A percentile compares a stretch with the other conserved stretches of the same genome.
Conservation (phyloP, 345 rosid species). For the Trapa incisa region DNA sequence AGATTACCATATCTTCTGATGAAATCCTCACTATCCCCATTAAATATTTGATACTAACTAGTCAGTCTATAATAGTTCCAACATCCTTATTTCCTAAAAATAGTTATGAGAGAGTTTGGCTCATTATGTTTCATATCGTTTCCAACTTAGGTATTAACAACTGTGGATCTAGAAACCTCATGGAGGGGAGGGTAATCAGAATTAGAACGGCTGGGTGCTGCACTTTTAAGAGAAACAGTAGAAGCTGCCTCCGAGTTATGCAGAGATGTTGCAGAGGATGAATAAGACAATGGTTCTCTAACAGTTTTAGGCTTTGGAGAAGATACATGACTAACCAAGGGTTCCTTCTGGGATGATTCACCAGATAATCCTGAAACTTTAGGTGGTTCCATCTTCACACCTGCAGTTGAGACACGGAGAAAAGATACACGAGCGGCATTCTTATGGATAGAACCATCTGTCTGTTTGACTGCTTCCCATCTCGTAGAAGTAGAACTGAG, state of each 20-base stretch:
- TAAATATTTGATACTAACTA: too few species aligned
- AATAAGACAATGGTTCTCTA: not conserved
- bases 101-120: too few species aligned
- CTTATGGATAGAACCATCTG: slow-evolving; percentile 26
- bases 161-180: too few species aligned
- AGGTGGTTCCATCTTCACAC: slow-evolving; percentile 33
- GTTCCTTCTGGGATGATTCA: not conserved
- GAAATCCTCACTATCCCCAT: too few species aligned
- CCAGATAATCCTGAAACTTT: slow-evolving; percentile 20
- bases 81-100: too few species aligned
- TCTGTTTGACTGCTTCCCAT: slow-evolving; percentile 44
- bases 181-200: slow-evolving; percentile 9
- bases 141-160: too few species aligned
- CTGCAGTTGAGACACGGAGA: slow-evolving; percentile 14
- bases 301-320: too few species aligned
- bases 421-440: slow-evolving; percentile 21
- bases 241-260: not conserved
- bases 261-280: not conserved
- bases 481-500: slow-evolving; percentile 19
- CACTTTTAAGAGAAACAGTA: not conserved
- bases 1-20: too few species aligned
- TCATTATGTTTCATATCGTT: too few species aligned
- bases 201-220: slow-evolving; percentile 6
- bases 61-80: too few species aligned
- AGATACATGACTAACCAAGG: not conserved